Conservation (phyloP, 106 monocot species). For the Allium sativum region DNA sequence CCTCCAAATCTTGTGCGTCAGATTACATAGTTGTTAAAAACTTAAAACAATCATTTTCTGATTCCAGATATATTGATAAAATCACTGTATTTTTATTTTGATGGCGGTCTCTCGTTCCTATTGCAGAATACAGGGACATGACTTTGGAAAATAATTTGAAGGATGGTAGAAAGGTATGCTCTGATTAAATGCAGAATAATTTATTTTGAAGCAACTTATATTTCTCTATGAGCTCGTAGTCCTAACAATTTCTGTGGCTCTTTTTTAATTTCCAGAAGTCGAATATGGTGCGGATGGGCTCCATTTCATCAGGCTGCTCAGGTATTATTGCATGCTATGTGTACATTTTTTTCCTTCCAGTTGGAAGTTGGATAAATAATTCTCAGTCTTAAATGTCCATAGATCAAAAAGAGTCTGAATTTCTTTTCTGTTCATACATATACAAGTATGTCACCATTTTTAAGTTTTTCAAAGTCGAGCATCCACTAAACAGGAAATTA, state of each 20-base stretch:
- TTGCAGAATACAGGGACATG: slow-evolving; percentile 36
- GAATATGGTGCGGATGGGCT: slow-evolving; percentile 41
- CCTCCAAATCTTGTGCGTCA: neutral
- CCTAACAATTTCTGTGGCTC: too few relatives aligned
- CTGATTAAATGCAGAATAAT: neutral
- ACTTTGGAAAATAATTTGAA: slow-evolving; percentile 30
- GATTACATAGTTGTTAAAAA: neutral
- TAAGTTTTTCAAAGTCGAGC: neutral
- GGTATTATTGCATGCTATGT: slow-evolving; percentile 16
- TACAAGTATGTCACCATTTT: neutral
- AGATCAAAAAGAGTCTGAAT: neutral
- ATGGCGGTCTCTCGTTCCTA: neutral
- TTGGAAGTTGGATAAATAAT: too few relatives aligned
- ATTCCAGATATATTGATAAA: too few relatives aligned
- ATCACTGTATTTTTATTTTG: too few relatives aligned
- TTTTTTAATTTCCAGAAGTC: slow-evolving; percentile 26
- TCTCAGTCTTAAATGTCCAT: neutral
- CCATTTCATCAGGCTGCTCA: slow-evolving; percentile 38
- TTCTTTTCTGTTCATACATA: neutral
- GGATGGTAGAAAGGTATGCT: slow-evolving; percentile 35
- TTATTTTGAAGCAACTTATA: neutral
- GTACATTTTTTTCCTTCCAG: too few relatives aligned
- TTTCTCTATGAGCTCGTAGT: neutral
- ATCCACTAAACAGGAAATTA: slow-evolving; percentile 7
- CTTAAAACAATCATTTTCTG: neutral